Evolutionary conservation across 176 grass and related monocot genomes (phyloP).

Genomic region (Otatea glauca): DNA sequence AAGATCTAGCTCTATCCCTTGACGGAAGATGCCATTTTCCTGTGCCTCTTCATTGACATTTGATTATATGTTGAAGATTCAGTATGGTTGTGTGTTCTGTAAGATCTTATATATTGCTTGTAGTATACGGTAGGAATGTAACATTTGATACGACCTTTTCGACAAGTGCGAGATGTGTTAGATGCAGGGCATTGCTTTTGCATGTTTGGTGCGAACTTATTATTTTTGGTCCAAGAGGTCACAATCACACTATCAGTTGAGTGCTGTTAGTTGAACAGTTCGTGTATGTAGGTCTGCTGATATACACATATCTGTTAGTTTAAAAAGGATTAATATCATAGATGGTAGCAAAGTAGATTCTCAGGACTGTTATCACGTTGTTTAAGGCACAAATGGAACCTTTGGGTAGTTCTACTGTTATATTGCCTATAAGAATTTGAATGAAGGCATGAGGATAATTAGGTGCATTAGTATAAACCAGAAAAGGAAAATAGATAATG

Average conservation of each 20-base stretch:
- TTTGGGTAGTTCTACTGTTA: too few relatives aligned
- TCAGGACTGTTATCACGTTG: too few relatives aligned
- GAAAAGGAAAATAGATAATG: too few relatives aligned
- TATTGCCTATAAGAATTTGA: too few relatives aligned
- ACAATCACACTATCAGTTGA: constrained; percentile 1
- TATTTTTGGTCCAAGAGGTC: constrained; percentile 18
- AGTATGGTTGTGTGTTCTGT: background rate
- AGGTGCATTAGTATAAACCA: too few relatives aligned
- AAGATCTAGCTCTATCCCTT: constrained; percentile 15
- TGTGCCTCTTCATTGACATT: constrained; percentile 10
- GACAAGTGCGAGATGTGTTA: background rate
- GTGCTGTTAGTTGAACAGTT: too few relatives aligned
- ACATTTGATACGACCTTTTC: constrained; percentile 1
- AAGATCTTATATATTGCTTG: constrained; percentile 33
- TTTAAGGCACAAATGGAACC: too few relatives aligned
- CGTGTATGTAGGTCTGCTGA: too few relatives aligned
- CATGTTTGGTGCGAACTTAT: constrained; percentile 25
- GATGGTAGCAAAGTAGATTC: too few relatives aligned
- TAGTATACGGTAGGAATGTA: background rate
- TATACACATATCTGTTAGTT: too few relatives aligned
- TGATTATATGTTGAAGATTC: constrained; percentile 23
- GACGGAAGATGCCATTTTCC: constrained; percentile 4
- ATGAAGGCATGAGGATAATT: too few relatives aligned
- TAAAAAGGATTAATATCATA: too few relatives aligned
- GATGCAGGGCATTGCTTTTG: constrained; percentile 24